These are phyloP conservation scores for Trichopus zeylanicus DNA, from an alignment of 116 monocot species.

Conservation along the genomic window DNA sequence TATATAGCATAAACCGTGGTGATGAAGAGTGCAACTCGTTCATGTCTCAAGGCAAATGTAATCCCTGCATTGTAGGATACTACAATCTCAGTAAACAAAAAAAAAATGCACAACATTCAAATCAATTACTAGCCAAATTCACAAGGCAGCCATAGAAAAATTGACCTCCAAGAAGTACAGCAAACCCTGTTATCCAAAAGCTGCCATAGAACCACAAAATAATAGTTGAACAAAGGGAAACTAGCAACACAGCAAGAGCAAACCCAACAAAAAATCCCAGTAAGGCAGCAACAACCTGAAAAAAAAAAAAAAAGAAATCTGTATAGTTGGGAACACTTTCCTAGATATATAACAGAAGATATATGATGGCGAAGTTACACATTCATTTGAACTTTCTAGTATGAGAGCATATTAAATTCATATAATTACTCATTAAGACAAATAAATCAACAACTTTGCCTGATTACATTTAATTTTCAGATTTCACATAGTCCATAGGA, in stretches of 20 bases:
- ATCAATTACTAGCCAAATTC: neutral
- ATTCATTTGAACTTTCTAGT: too few species aligned
- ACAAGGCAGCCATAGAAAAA: conserved; percentile 15
- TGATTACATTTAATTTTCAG: too few species aligned
- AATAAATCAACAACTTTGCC: too few species aligned
- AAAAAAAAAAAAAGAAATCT: neutral
- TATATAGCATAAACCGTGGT: conserved; percentile 64
- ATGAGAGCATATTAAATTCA: too few species aligned
- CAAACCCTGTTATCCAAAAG: conserved; percentile 74
- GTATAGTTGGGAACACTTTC: too few species aligned
- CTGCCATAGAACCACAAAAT: conserved; percentile 85
- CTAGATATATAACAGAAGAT: too few species aligned
- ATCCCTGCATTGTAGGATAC: conserved; percentile 33
- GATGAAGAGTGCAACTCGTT: conserved; percentile 59
- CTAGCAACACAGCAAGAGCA: conserved; percentile 42
- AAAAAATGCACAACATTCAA: neutral
- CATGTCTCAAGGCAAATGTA: conserved; percentile 56
- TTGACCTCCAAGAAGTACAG: conserved; percentile 64
- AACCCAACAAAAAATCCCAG: conserved; percentile 54
- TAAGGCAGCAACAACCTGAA: conserved; percentile 47
- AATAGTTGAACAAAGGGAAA: conserved; percentile 27
- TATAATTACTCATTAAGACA: too few species aligned
- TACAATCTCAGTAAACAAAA: neutral
- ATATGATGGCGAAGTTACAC: too few species aligned
- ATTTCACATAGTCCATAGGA: too few species aligned